Percentiles rank a stretch among this genome's conserved stretches.
These are phyloP conservation scores for Anethum foeniculum DNA, from an alignment of 140 eudicot species.

Conservation along the genomic window DNA sequence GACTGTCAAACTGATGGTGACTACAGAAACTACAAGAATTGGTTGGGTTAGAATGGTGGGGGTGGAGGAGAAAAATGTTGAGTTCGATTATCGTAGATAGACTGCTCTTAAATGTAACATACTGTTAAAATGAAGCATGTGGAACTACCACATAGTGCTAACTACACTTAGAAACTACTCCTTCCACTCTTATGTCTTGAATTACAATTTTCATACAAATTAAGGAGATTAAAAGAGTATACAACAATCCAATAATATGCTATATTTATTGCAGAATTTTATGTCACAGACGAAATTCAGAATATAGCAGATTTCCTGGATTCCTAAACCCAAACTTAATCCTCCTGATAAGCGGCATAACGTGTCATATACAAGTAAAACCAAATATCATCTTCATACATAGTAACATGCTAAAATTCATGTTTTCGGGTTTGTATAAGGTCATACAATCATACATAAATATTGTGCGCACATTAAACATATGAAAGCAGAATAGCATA, in stretches of 20 bases:
- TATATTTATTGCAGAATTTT: not conserved
- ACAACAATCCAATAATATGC: not conserved
- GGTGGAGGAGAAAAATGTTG: not conserved
- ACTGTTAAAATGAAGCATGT: not conserved
- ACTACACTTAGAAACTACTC: not conserved
- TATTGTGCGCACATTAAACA: not conserved
- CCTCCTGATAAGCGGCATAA: not conserved
- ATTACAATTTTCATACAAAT: not conserved
- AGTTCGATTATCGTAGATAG: not conserved
- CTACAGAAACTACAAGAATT: not conserved
- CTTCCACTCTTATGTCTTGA: not conserved
- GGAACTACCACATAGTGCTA: not conserved
- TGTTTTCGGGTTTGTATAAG: not conserved
- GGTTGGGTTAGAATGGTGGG: not conserved
- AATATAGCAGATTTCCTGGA: not conserved
- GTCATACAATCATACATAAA: slow-evolving; percentile 9
- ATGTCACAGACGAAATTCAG: not conserved
- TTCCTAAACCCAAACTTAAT: not conserved
- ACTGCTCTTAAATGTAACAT: not conserved
- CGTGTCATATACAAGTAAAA: not conserved
- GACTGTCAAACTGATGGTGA: not conserved
- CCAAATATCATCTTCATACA: not conserved
- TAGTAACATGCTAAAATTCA: not conserved
- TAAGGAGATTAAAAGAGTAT: not conserved
- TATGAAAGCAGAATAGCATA: not conserved